Base-by-base conservation (phyloP, 2,329 filamentous ascomycete species). In the Mariannaea sp. region DNA sequence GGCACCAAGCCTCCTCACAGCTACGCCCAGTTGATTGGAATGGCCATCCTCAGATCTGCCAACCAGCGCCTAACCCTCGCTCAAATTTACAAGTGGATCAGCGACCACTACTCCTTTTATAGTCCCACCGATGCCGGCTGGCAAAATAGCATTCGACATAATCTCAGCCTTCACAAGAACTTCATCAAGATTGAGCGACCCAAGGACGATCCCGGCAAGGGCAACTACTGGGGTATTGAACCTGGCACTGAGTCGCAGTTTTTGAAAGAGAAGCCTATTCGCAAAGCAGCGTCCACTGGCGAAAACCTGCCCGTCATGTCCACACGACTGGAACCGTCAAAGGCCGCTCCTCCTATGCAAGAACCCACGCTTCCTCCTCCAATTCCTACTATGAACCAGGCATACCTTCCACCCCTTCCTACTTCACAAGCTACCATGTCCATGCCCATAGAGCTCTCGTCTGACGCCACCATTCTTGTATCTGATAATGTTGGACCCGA, bases 31-130 rank as follows among this genome's bases (percentile, higher is more conserved):
- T 81, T 99, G 63, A 97, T 97, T 60, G 94, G 90, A 69, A 97
- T 97, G 92, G 92, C 94, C 45, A 97, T 99, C 65, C 79, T 97
- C 17, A 86, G 92, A 57, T 90, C 94, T 4, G 87, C 89, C 10
- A 85, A 87, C 56, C 86, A 92, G 55, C 88, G 90, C 46, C 80
- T 97, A 57, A 97, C 94, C 1, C 81, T 99, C 14, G 86, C 92
- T 20, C 92, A 97, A 72, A 99, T 99, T 64, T 99, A 97, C 81
- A 96, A 96, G 70, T 99, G 94, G 93, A 97, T 99, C 65, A 95
- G 91, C n/a, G 90, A 95, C 70, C 92, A 88, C 14, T 97, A 89
- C 70, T 86, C 84, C 5, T 97, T 93, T 74, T 99, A 97, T 77
- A 87, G 84, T 62, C 83, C 85, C 36, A 83, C 87, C 50, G 92